A percentile compares a stretch with the other conserved stretches of the same genome.
Conservation (phyloP, 2,329 filamentous ascomycete genomes). For the Exophiala viscosa region DNA sequence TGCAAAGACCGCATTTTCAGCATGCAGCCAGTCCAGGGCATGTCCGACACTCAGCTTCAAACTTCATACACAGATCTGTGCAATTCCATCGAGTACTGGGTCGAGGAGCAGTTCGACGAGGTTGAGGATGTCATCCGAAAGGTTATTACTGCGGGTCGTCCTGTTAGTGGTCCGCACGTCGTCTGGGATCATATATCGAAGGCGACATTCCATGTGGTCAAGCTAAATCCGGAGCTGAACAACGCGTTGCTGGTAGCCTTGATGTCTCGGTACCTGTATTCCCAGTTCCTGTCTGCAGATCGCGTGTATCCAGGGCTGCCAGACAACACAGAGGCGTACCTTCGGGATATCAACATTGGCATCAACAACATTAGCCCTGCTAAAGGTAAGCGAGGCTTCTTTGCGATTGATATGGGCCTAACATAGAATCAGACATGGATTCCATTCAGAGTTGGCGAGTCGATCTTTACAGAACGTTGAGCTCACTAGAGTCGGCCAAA, state of each 20-base stretch:
- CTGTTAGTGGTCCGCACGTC: not conserved
- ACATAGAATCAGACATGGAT: not conserved
- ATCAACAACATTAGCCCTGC: conserved; percentile 1
- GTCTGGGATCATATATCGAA: not conserved
- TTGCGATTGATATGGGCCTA: not conserved
- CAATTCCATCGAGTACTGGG: conserved; percentile 12
- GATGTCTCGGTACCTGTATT: not conserved
- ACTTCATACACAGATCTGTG: conserved; percentile 7
- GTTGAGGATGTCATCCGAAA: not conserved
- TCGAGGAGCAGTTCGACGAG: conserved; percentile 3
- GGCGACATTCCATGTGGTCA: not conserved
- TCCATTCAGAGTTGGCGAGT: conserved; percentile 2
- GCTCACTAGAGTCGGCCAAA: not conserved
- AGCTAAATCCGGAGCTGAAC: not conserved
- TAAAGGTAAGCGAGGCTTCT: not conserved
- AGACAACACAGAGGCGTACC: not conserved
- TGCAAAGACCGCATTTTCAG: conserved; percentile 17
- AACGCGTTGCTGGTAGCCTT: not conserved
- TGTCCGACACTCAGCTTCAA: conserved; percentile 7
- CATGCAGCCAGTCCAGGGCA: conserved; percentile 15
- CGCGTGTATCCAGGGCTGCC: not conserved
- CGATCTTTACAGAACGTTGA: conserved; percentile 6
- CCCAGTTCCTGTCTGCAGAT: not conserved
- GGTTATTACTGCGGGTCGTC: too few species aligned
- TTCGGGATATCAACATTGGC: not conserved